Percentiles rank a stretch among this genome's conserved stretches.
These are phyloP conservation scores for Chlamydomonas sphaeroides DNA, from an alignment of 139 green algal species.

Conservation along the genomic window DNA sequence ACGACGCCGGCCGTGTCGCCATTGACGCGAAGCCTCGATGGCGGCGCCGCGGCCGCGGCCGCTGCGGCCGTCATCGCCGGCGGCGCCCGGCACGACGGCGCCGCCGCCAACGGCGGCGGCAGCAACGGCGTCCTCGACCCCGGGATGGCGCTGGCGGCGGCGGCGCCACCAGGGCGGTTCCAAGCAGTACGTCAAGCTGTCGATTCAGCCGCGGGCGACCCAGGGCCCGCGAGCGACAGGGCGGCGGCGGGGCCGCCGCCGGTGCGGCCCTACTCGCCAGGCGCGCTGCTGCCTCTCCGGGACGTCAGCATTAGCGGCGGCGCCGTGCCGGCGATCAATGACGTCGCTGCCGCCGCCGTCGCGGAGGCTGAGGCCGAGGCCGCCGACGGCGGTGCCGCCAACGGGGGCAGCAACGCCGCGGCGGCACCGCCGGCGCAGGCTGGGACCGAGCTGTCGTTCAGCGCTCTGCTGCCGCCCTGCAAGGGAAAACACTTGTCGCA, in stretches of 20 bases:
- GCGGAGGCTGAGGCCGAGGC: neutral
- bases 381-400: neutral
- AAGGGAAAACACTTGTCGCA: too few relatives aligned
- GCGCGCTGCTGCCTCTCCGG: too few relatives aligned
- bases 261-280: too few relatives aligned
- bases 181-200: constrained; percentile 1
- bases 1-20: neutral
- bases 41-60: neutral
- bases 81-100: neutral
- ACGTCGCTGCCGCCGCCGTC: neutral
- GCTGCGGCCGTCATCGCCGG: neutral
- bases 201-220: neutral
- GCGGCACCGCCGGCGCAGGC: too few relatives aligned
- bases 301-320: too few relatives aligned
- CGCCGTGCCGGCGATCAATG: neutral
- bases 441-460: constrained; percentile 31
- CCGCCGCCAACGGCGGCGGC: neutral
- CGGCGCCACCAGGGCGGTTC: neutral
- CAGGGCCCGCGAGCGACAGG: too few relatives aligned
- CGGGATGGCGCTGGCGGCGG: neutral
- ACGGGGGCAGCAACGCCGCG: too few relatives aligned
- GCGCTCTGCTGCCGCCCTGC: neutral
- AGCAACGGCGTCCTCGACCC: neutral
- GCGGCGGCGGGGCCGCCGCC: too few relatives aligned
- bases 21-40: too few relatives aligned